These are phyloP conservation scores for Dionaea muscipula DNA, from an alignment of 179 eudicot genomes.

Conservation along the genomic window DNA sequence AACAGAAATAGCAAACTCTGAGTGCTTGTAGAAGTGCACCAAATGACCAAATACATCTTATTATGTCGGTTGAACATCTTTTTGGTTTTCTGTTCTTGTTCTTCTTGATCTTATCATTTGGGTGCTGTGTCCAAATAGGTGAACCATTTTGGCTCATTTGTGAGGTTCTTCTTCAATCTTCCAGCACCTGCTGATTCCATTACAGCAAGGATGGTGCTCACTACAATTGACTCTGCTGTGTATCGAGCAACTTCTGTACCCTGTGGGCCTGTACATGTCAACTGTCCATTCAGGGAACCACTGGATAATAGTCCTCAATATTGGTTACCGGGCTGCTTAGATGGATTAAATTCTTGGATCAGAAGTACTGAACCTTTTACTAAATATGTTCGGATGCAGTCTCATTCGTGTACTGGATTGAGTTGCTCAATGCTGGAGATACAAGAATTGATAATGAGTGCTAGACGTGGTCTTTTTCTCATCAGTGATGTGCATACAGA, in stretches of 20 bases:
- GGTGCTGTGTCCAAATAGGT: conserved; percentile 33
- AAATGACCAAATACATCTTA: too few relatives aligned
- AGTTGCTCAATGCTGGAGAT: conserved; percentile 38
- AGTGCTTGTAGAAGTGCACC: too few relatives aligned
- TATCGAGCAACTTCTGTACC: conserved; percentile 64
- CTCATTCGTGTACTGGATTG: conserved; percentile 24
- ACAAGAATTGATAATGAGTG: conserved; percentile 37
- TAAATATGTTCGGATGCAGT: conserved; percentile 36
- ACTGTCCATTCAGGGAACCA: conserved; percentile 88
- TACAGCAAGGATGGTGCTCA: conserved; percentile 78
- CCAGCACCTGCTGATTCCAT: conserved; percentile 68
- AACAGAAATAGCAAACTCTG: too few relatives aligned
- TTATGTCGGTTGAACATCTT: not conserved
- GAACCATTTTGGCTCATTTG: conserved; percentile 80
- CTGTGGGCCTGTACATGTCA: conserved; percentile 79
- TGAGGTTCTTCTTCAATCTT: conserved; percentile 73
- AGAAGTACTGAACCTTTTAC: conserved; percentile 61
- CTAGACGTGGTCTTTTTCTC: conserved; percentile 51
- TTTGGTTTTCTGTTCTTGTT: not conserved
- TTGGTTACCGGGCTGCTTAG: conserved; percentile 54
- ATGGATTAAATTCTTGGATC: conserved; percentile 67
- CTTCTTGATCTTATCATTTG: not conserved
- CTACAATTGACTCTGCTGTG: conserved; percentile 81
- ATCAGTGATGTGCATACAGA: conserved; percentile 54
- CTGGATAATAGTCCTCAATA: conserved; percentile 38